Evolutionary conservation across 2,329 filamentous ascomycete species (phyloP).

Genomic region (Alternaria sp.): DNA sequence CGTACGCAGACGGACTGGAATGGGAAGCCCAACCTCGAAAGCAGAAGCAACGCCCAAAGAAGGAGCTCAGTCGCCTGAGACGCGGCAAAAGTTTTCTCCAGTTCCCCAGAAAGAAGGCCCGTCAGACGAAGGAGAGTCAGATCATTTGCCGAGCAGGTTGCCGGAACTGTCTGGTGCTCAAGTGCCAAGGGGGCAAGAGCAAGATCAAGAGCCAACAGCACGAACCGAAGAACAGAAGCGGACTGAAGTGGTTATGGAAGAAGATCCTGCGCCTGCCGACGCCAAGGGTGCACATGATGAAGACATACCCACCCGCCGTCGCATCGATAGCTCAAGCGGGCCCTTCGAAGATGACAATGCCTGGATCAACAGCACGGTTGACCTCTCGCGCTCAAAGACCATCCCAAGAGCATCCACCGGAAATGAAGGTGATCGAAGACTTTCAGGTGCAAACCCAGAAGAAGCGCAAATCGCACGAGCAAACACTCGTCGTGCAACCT

Average conservation of each 20-base stretch:
- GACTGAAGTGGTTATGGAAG: not conserved
- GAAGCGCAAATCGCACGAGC: not conserved
- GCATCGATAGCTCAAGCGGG: conserved; percentile 9
- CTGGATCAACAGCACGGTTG: conserved; percentile 4
- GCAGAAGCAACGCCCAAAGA: not conserved
- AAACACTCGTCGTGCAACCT: not conserved
- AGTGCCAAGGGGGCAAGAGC: conserved; percentile 4
- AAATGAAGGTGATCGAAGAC: not conserved
- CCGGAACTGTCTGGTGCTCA: conserved; percentile 6
- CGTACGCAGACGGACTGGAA: not conserved
- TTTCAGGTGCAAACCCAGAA: not conserved
- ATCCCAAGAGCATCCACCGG: not conserved
- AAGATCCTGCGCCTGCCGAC: not conserved
- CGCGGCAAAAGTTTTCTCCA: not conserved
- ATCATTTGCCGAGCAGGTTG: conserved; percentile 4
- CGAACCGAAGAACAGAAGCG: not conserved
- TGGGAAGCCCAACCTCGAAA: not conserved
- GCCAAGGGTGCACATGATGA: not conserved
- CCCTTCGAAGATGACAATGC: conserved; percentile 9
- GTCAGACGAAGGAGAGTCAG: not conserved
- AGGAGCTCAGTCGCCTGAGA: not conserved
- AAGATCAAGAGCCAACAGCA: conserved; percentile 5
- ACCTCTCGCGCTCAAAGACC: conserved; percentile 8
- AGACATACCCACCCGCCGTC: not conserved
- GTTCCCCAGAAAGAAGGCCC: conserved; percentile 7